Base-by-base conservation (phyloP, 2,329 filamentous ascomycete species). In the Blumeriella jaapii region DNA sequence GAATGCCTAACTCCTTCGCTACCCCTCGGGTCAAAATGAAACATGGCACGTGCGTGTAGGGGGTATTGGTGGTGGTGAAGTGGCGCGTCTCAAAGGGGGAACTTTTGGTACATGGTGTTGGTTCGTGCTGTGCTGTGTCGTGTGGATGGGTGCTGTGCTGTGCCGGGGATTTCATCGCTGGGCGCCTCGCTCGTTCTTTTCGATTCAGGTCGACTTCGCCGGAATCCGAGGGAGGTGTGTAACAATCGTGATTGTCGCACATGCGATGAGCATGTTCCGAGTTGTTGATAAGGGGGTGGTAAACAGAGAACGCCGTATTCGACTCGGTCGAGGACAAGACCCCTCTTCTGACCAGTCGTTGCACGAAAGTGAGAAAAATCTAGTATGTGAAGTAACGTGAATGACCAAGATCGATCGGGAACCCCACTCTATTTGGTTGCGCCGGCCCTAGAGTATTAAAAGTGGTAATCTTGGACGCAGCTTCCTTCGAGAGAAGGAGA, bases 261-360 rank as follows among this genome's bases (percentile, higher is more conserved):
- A n/a, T 38, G 28, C 39, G 36, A 28, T 41, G 44, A 50, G 45
- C 43, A 46, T 40, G 38, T 38, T 35, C 36, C 32, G 37, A 32
- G 15, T 28, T 31, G 41, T 24, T 36, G 36, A 17, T 27, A 15
- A 35, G 38, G 38, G 33, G 27, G n/a, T n/a, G n/a, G n/a, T n/a
- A 45, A 35, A 41, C 36, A 53, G 51, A 49, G 36, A 46, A 47
- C 32, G 36, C 39, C 41, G 34, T 31, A 9, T 12, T 34, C 30
- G 46, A 46, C 46, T 14, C 26, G 47, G 45, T 46, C 50, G 52
- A 55, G 54, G 53, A 56, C 52, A 55, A 54, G 46, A 53, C 53
- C 51, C 54, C 52, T 54, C 50, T 41, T 44, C 41, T 49, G 47
- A 45, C 51, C 47, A 42, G 41, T 40, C 39, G 41, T 41, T 22